Evolutionary conservation across 345 rosid species (phyloP), one percentile per base, ranked within the genome.

Genomic region (Reutealis trisperma): DNA sequence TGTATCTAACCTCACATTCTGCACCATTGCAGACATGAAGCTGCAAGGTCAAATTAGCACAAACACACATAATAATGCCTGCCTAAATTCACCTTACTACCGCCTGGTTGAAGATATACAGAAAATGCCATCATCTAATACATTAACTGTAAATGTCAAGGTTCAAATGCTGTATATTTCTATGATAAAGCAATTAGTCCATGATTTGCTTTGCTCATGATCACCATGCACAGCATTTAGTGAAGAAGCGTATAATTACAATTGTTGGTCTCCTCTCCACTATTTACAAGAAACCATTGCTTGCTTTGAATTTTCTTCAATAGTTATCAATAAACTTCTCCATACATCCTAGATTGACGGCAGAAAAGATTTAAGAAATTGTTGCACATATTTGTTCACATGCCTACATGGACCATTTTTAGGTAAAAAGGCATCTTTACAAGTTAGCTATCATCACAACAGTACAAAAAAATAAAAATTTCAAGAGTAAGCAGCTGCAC

Each of bases 271-370:
- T 60, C 9, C 5, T 49, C n/a, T 12, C 49, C 22, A 51, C 7
- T 67, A 64, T 32, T 64, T 34, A n/a, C 59, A 47, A 68, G 72
- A 68, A 51, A 45, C 55, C 72, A 68, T 68, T 25, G 21, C 34
- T 55, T 37, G 41, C 41, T 47, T 49, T 25, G 72, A 37, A 25
- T n/a, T 67, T n/a, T 67, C 55, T 45, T 67, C 12, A 67, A 68
- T 37, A 14, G 41, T 37, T 44, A 5, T 15, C 71, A 16, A 24
- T 24, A 21, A 24, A 16, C 42, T 47, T 47, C 16, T 3, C 32
- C 10, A 15, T 49, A 16, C 9, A 69, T 37, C 21, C 21, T 25
- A 49, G 37, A 51, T 51, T 15, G 60, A 21, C 10, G 27, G 42
- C 60, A 47, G 21, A 16, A 24, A 69, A 44, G 55, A 67, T 67